A percentile compares a stretch with the other conserved stretches of the same genome.
Evolutionary conservation across 2,329 filamentous ascomycete species (phyloP).

Genomic region (Arthrinium puccinioides): DNA sequence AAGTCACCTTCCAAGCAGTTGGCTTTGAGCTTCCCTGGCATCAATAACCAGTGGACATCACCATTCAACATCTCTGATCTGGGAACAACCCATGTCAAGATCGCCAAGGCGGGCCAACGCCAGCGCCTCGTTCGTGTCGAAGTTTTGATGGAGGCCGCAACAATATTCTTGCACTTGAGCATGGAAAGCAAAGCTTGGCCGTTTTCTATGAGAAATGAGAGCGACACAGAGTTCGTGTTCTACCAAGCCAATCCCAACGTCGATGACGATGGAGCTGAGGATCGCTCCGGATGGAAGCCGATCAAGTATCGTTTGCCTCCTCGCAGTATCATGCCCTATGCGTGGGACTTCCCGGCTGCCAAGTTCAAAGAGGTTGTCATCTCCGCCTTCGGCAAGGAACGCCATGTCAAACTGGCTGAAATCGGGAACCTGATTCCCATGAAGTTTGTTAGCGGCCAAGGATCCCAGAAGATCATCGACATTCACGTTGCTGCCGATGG

Average conservation of each 20-base stretch:
- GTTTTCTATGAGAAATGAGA: slow-evolving; percentile 97
- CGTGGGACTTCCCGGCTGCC: slow-evolving; percentile 98
- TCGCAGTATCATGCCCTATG: slow-evolving; percentile 97
- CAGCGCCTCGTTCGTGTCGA: slow-evolving; percentile 85
- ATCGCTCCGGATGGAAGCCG: slow-evolving; percentile 83
- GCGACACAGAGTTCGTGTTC: slow-evolving; percentile 93
- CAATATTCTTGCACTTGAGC: slow-evolving; percentile 85
- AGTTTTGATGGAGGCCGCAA: slow-evolving; percentile 85
- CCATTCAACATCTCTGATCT: slow-evolving; percentile 96
- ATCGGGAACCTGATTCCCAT: slow-evolving; percentile 95
- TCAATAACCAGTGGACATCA: slow-evolving; percentile 96
- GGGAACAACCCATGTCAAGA: slow-evolving; percentile 86
- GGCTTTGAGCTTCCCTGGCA: slow-evolving; percentile 84
- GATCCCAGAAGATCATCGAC: slow-evolving; percentile 82
- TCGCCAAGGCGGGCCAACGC: slow-evolving; percentile 82
- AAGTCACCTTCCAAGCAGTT: slow-evolving; percentile 79
- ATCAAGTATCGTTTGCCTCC: slow-evolving; percentile 88
- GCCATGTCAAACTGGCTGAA: slow-evolving; percentile 90
- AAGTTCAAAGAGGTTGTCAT: slow-evolving; percentile 92
- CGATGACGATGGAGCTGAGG: slow-evolving; percentile 80
- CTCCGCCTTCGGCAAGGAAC: slow-evolving; percentile 68
- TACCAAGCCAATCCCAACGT: slow-evolving; percentile 91
- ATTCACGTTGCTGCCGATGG: slow-evolving; percentile 94
- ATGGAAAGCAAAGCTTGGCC: slow-evolving; percentile 95
- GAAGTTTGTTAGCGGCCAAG: slow-evolving; percentile 66